Evolutionary conservation across 306 rosid species (phyloP).

Genomic region (Herpetospermum pedunculosum): DNA sequence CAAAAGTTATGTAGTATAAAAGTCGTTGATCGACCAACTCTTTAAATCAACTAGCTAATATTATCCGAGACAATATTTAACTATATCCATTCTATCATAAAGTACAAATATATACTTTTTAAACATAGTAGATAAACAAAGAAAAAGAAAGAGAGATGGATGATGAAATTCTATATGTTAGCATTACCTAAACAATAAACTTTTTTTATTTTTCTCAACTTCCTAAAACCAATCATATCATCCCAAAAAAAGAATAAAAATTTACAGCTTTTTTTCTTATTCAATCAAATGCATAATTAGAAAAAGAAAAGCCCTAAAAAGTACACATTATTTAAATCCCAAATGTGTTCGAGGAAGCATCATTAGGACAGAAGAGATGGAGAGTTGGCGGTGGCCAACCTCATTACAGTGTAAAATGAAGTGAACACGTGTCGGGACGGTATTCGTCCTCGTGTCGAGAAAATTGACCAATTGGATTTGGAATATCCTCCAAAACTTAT

Average conservation of each 20-base stretch:
- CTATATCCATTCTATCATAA: not conserved
- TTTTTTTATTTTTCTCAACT: not conserved
- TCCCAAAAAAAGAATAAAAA: not conserved
- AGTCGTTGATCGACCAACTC: too few relatives aligned
- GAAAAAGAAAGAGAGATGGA: not conserved
- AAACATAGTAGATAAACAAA: not conserved
- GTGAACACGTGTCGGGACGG: not conserved
- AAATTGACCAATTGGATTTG: not conserved
- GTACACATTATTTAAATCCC: constrained; percentile 1
- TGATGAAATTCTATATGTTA: not conserved
- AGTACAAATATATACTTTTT: not conserved
- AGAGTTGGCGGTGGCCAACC: not conserved
- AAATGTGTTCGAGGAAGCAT: not conserved
- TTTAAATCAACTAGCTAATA: too few relatives aligned
- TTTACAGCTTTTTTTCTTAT: not conserved
- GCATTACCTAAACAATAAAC: not conserved
- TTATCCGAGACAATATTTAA: not conserved
- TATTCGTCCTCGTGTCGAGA: not conserved
- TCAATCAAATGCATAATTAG: not conserved
- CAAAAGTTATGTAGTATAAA: too few relatives aligned
- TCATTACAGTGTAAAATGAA: not conserved
- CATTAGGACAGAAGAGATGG: not conserved
- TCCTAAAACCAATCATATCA: not conserved
- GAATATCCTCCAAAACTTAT: constrained; percentile 5
- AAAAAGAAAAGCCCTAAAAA: not conserved